phyloP scores from a whole-genome alignment of 257 asterid genomes.

The Scutellaria barbata region DNA sequence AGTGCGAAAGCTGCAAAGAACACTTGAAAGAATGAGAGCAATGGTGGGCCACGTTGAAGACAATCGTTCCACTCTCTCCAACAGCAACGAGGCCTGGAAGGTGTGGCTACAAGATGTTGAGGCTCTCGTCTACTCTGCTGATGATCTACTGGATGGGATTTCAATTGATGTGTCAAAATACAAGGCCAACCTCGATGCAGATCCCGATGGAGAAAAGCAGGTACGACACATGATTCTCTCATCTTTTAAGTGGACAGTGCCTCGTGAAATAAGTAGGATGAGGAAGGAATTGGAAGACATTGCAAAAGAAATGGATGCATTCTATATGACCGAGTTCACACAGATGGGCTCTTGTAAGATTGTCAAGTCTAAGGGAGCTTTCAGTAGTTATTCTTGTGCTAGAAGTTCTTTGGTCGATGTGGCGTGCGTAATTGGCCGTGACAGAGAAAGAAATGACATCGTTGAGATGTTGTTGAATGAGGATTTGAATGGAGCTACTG shows the following conservation, averaged over 20 bases:
- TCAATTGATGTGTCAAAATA: constrained; percentile 23
- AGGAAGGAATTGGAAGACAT: constrained; percentile 35
- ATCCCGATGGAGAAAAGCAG: background rate
- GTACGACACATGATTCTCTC: constrained; percentile 38
- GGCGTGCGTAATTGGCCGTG: constrained; percentile 38
- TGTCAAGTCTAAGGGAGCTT: background rate
- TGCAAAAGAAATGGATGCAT: constrained; percentile 43
- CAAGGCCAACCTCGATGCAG: background rate
- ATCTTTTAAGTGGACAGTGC: constrained; percentile 31
- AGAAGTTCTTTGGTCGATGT: constrained; percentile 42
- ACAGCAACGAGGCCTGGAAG: constrained; percentile 43
- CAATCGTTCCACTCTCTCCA: constrained; percentile 18
- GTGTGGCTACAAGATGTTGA: constrained; percentile 43
- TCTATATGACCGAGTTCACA: constrained; percentile 37
- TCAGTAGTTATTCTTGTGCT: constrained; percentile 18
- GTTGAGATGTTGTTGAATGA: constrained; percentile 21
- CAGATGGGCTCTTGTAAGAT: background rate
- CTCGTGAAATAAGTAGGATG: constrained; percentile 35
- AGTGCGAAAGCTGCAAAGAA: constrained; percentile 42
- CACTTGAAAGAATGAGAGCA: constrained; percentile 34
- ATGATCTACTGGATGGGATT: constrained; percentile 43
- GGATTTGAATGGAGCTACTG: background rate
- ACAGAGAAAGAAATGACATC: constrained; percentile 34
- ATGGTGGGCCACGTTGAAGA: constrained; percentile 41
- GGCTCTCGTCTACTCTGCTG: constrained; percentile 36